phyloP scores from a whole-genome alignment of 2,329 filamentous ascomycete species.

The Aspergillus fructus region DNA sequence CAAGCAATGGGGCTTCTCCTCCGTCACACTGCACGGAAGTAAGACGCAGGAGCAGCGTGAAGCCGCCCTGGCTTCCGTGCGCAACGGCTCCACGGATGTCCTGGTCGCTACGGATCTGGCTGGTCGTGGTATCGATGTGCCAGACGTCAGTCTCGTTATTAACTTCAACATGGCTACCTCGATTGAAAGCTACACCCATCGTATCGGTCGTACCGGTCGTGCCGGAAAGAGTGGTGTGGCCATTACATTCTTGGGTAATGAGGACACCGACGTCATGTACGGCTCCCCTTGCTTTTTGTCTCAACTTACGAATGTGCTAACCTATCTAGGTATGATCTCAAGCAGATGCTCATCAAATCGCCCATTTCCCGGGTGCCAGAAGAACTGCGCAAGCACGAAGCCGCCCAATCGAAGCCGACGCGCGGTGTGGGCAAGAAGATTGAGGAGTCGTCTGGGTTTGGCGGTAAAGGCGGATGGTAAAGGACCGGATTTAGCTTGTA shows the following conservation, averaged over 20 bases:
- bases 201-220: constrained; percentile 94
- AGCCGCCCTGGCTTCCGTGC: constrained; percentile 81
- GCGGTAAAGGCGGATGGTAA: constrained; percentile 37
- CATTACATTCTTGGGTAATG: constrained; percentile 89
- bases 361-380: constrained; percentile 86
- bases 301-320: constrained; percentile 16
- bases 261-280: constrained; percentile 84
- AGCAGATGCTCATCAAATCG: constrained; percentile 93
- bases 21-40: constrained; percentile 87
- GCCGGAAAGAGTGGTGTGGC: constrained; percentile 95
- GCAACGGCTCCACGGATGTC: constrained; percentile 76
- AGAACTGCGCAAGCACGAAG: constrained; percentile 83
- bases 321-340: constrained; percentile 68
- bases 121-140: constrained; percentile 95
- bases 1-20: constrained; percentile 86
- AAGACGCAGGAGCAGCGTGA: constrained; percentile 99
- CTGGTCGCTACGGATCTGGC: constrained; percentile 95
- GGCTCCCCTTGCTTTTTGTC: constrained; percentile 20
- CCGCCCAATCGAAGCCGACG: constrained; percentile 79
- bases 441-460: constrained; percentile 42
- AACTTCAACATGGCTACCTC: constrained; percentile 98
- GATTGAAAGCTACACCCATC: constrained; percentile 95
- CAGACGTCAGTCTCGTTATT: constrained; percentile 87
- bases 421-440: constrained; percentile 48
- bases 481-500: neutral